These are phyloP conservation scores for Ceratocystis colombiana DNA, from an alignment of 2,329 filamentous ascomycete species.

Conservation along the genomic window DNA sequence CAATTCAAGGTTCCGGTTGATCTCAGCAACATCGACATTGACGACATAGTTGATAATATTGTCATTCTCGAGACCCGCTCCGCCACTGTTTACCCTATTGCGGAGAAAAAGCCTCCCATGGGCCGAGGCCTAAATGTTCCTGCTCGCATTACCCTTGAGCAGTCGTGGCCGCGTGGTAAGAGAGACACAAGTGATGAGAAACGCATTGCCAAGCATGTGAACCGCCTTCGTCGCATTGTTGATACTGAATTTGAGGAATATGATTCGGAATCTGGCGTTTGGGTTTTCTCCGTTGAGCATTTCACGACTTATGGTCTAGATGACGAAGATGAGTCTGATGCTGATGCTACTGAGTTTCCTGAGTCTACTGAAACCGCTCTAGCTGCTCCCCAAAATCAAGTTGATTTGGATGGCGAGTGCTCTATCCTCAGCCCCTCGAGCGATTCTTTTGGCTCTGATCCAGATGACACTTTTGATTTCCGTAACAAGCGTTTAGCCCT, in stretches of 20 bases:
- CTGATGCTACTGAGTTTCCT: background rate
- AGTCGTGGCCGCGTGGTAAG: conserved; percentile 77
- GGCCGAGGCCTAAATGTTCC: conserved; percentile 90
- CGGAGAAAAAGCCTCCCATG: conserved; percentile 65
- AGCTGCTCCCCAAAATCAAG: background rate
- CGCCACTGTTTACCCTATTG: conserved; percentile 76
- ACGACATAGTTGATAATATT: conserved; percentile 67
- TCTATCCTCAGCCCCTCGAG: conserved; percentile 22
- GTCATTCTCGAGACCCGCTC: conserved; percentile 67
- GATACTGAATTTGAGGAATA: conserved; percentile 79
- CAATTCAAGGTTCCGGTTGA: conserved; percentile 75
- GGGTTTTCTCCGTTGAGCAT: conserved; percentile 89
- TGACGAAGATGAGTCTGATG: conserved; percentile 58
- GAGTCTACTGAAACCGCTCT: background rate
- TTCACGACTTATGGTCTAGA: conserved; percentile 92
- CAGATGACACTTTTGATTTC: conserved; percentile 50
- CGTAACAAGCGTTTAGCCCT: conserved; percentile 43
- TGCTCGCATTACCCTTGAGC: conserved; percentile 74
- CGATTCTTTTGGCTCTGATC: conserved; percentile 28
- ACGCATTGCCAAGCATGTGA: conserved; percentile 69
- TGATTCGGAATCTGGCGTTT: conserved; percentile 66
- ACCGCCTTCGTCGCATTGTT: conserved; percentile 64
- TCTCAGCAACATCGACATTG: conserved; percentile 65
- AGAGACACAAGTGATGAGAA: conserved; percentile 46
- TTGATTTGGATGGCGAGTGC: conserved; percentile 33